Evolutionary conservation across 2,329 filamentous ascomycete genomes (phyloP).

Genomic region (Phyllosticta citribraziliensis): DNA sequence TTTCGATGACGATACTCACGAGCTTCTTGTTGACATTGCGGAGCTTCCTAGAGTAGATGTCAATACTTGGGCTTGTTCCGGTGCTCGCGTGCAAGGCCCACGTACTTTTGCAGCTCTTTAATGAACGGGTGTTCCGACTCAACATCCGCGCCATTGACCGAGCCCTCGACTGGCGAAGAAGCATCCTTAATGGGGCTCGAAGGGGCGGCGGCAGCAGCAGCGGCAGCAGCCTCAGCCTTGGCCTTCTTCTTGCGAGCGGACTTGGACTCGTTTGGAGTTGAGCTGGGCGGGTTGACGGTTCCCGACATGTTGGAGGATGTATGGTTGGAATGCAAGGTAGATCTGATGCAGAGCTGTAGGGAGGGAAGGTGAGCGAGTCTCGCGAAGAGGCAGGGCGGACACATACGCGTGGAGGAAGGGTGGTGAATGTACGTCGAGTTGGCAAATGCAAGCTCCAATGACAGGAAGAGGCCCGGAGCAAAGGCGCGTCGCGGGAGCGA

Average conservation of each 20-base stretch:
- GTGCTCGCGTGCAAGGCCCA: constrained; percentile 5
- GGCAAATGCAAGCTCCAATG: constrained; percentile 8
- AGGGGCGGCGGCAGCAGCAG: constrained; percentile 20
- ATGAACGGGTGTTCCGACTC: constrained; percentile 68
- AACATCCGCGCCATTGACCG: constrained; percentile 45
- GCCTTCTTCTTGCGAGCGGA: constrained; percentile 45
- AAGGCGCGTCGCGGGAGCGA: constrained; percentile 5
- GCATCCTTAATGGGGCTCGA: constrained; percentile 5
- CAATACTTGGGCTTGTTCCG: background rate
- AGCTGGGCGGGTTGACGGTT: constrained; percentile 51
- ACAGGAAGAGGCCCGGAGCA: constrained; percentile 1
- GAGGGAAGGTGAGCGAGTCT: background rate
- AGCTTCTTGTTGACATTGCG: constrained; percentile 93
- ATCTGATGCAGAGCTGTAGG: background rate
- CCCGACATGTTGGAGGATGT: constrained; percentile 49
- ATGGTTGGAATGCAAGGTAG: background rate
- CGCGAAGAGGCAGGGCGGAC: background rate
- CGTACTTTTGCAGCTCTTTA: constrained; percentile 84
- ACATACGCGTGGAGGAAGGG: background rate
- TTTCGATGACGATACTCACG: constrained; percentile 45
- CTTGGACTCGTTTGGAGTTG: constrained; percentile 47
- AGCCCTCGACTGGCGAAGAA: constrained; percentile 1
- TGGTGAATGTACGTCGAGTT: background rate
- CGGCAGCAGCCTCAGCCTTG: constrained; percentile 31
- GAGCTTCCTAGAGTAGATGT: constrained; percentile 55